Base-by-base conservation (phyloP, 176 grass and related monocot species). In the Bothriochloa decipiens region DNA sequence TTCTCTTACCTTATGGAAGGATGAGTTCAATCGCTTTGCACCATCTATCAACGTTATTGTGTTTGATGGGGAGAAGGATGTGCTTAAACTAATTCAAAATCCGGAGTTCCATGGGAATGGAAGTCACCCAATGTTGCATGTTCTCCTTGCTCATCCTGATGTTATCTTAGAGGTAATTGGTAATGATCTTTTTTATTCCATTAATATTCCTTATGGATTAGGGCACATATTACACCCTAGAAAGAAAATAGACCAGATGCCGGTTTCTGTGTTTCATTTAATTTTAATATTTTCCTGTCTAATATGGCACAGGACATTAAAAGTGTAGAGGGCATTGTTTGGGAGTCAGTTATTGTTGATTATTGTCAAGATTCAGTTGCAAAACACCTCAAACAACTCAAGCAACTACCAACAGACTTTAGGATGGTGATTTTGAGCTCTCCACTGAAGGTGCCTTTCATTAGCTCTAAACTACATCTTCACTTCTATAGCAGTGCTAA, bases 321-420 rank as follows among this genome's bases (percentile, higher is more conserved):
- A 63, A 86, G 43, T 80, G 37, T 93, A 85, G 73, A 86, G 40
- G 55, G 22, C 75, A 86, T 93, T 85, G 63, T 55, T 80, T 98
- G 95, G 92, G 92, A 95, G 69, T 83, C 92, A 52, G 76, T 98
- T 46, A 78, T 98, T 49, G 80, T 98, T 87, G 95, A 98, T 73
- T 90, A 90, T 61, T 85, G 83, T 81, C 85, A 91, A 79, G 90
- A 86, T 58, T 90, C 78, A 55, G 52, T 87, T 74, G 53, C 86
- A 37, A 89, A 88, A 77, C 28, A 88, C 60, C 81, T 98, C 5
- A 71, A 90, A 88, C 74, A 90, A 66, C 81, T 97, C 66, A 95
- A 93, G 80, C 76, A 72, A 82, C 68, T 95, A 57, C 82, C 76
- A 42, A 69, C 85, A 80, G 82, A 92, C 84, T 95, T 90, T 82